Percentiles rank a stretch among this genome's conserved stretches.
phyloP scores from a whole-genome alignment of 169 alveolate species.

The Plasmodium coatneyi region DNA sequence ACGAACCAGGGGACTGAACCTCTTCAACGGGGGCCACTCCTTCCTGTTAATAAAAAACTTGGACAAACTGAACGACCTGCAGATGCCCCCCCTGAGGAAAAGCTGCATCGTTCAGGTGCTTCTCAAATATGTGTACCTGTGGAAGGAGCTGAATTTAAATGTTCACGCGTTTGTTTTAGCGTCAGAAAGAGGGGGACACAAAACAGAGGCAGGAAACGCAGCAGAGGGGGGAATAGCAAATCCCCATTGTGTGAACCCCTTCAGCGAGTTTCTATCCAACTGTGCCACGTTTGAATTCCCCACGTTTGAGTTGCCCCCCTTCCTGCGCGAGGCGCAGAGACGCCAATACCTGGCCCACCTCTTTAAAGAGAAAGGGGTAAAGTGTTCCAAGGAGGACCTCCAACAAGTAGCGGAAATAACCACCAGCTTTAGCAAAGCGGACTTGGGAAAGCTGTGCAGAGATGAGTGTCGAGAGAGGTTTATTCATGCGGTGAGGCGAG shows the following conservation, averaged over 20 bases:
- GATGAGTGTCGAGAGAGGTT: conserved; percentile 62
- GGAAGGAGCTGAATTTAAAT: conserved; percentile 65
- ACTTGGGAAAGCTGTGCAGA: conserved; percentile 14
- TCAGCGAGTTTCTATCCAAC: background rate
- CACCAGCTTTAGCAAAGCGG: conserved; percentile 5
- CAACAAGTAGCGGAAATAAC: conserved; percentile 23
- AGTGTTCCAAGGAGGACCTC: background rate
- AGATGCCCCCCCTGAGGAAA: background rate
- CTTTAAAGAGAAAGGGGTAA: conserved; percentile 6
- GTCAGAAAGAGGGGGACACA: background rate
- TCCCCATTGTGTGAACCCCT: background rate
- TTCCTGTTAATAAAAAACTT: conserved; percentile 49
- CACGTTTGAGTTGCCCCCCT: conserved; percentile 13
- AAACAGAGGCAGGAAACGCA: background rate
- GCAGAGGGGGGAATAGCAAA: background rate
- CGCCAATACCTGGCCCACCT: conserved; percentile 6
- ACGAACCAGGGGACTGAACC: conserved; percentile 9
- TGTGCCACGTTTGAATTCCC: conserved; percentile 1
- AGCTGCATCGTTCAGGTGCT: conserved; percentile 42
- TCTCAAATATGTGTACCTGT: conserved; percentile 38
- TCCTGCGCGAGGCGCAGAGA: conserved; percentile 16
- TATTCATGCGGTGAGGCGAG: conserved; percentile 1
- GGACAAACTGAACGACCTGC: conserved; percentile 2
- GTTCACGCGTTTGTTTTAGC: conserved; percentile 27
- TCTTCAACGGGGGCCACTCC: conserved; percentile 52